phyloP scores from a whole-genome alignment of 2,329 filamentous ascomycete species.

The Fusarium nisikadoi region DNA sequence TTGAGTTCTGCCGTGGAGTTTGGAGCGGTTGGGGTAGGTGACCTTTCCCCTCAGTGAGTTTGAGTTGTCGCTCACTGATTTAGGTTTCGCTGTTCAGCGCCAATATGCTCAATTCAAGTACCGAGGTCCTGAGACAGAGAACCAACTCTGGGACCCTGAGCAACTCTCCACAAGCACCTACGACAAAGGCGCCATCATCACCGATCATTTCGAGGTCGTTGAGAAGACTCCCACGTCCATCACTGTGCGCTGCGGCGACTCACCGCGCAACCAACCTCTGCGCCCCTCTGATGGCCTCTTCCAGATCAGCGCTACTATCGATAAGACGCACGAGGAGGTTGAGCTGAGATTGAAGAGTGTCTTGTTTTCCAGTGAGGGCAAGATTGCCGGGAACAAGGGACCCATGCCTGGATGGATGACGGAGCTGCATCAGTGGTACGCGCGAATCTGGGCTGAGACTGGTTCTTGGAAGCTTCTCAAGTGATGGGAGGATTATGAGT shows the following conservation, averaged over 20 bases:
- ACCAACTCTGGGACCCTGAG: slow-evolving; percentile 70
- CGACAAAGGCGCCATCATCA: slow-evolving; percentile 70
- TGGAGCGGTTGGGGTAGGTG: slow-evolving; percentile 71
- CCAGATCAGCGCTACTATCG: slow-evolving; percentile 69
- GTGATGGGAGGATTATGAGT: slow-evolving; percentile 20
- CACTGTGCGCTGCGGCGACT: slow-evolving; percentile 73
- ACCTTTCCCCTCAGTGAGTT: background rate
- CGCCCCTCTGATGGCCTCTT: slow-evolving; percentile 74
- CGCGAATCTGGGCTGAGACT: slow-evolving; percentile 53
- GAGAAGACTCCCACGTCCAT: slow-evolving; percentile 70
- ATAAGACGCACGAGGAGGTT: slow-evolving; percentile 67
- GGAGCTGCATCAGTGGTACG: slow-evolving; percentile 54
- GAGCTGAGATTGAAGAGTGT: slow-evolving; percentile 73
- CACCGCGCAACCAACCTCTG: slow-evolving; percentile 65
- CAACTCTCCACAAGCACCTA: slow-evolving; percentile 68
- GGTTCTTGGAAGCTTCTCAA: slow-evolving; percentile 52
- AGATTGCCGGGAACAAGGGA: slow-evolving; percentile 48
- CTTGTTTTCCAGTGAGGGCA: slow-evolving; percentile 62
- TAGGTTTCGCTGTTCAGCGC: slow-evolving; percentile 69
- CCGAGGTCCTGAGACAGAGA: slow-evolving; percentile 64
- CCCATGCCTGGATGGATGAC: slow-evolving; percentile 46
- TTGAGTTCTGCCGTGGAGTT: slow-evolving; percentile 74
- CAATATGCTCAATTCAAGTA: slow-evolving; percentile 69
- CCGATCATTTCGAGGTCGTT: slow-evolving; percentile 78
- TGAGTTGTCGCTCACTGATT: background rate